These are phyloP conservation scores for Trichophyton simii DNA, from an alignment of 2,329 filamentous ascomycete species.

Conservation along the genomic window DNA sequence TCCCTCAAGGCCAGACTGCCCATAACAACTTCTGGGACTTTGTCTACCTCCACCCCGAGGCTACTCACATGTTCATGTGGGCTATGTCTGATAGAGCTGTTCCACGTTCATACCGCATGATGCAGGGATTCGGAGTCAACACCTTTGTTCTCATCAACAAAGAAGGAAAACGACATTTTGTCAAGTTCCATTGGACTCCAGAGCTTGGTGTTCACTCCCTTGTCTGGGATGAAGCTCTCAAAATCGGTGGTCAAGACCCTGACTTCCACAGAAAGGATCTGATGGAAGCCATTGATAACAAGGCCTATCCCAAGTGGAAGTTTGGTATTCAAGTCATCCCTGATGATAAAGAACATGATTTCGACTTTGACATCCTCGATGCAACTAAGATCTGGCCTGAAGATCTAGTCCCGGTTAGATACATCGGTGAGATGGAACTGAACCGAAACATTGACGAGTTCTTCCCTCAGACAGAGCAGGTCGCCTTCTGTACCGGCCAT, in stretches of 20 bases:
- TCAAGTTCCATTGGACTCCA: slow-evolving; percentile 68
- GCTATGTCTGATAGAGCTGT: slow-evolving; percentile 62
- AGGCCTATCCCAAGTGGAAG: slow-evolving; percentile 62
- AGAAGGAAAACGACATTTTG: slow-evolving; percentile 56
- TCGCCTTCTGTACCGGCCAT: slow-evolving; percentile 70
- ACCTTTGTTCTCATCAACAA: slow-evolving; percentile 59
- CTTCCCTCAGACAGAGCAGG: slow-evolving; percentile 72
- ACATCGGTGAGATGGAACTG: slow-evolving; percentile 67
- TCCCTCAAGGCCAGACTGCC: slow-evolving; percentile 57
- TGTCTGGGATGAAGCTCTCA: slow-evolving; percentile 66
- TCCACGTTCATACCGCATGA: slow-evolving; percentile 66
- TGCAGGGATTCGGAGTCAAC: slow-evolving; percentile 78
- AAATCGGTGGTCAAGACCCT: slow-evolving; percentile 60
- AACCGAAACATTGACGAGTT: slow-evolving; percentile 71
- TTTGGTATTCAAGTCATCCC: slow-evolving; percentile 70
- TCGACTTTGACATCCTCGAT: slow-evolving; percentile 76
- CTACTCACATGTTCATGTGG: slow-evolving; percentile 72
- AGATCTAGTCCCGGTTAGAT: slow-evolving; percentile 59
- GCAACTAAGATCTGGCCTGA: slow-evolving; percentile 81
- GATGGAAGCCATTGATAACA: slow-evolving; percentile 58
- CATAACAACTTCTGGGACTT: slow-evolving; percentile 75
- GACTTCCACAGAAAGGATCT: slow-evolving; percentile 75
- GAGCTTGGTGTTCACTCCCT: slow-evolving; percentile 63
- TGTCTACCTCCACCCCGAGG: slow-evolving; percentile 52
- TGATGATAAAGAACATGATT: slow-evolving; percentile 59